These are phyloP conservation scores for Taphrina deformans DNA, from an alignment of 1,139 yeast species.

Conservation along the genomic window DNA sequence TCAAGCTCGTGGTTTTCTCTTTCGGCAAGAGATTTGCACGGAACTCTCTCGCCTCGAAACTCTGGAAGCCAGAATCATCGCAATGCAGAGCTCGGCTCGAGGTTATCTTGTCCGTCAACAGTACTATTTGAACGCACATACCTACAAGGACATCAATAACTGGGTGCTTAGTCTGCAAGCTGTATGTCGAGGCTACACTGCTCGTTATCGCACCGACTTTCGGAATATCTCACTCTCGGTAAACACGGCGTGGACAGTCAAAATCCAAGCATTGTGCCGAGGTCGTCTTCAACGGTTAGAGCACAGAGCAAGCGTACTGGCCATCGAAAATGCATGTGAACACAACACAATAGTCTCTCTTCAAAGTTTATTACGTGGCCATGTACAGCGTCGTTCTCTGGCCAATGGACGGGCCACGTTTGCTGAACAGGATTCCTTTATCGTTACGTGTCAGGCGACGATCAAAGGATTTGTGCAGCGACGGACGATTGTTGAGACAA, in stretches of 20 bases:
- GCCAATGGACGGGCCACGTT: neutral
- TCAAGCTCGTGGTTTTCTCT: conserved; percentile 37
- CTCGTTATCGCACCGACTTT: neutral
- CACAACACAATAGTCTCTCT: neutral
- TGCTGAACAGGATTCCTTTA: neutral
- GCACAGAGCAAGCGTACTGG: neutral
- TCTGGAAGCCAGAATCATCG: conserved; percentile 37
- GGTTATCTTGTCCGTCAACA: conserved; percentile 43
- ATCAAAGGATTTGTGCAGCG: neutral
- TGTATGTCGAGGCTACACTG: conserved; percentile 12
- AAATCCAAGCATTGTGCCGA: conserved; percentile 11
- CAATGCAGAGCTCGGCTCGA: conserved; percentile 45
- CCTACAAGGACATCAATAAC: conserved; percentile 22
- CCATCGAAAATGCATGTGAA: neutral
- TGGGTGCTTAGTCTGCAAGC: conserved; percentile 50
- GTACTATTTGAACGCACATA: conserved; percentile 34
- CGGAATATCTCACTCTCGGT: neutral
- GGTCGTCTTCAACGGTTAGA: neutral
- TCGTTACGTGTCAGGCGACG: neutral
- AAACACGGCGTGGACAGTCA: neutral
- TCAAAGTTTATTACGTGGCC: conserved; percentile 7
- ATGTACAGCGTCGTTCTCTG: neutral
- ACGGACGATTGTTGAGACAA: neutral
- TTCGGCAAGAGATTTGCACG: conserved; percentile 19
- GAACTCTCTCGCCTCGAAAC: conserved; percentile 1